Base-by-base conservation (phyloP, 2,329 filamentous ascomycete genomes). In the Monascus ruber region DNA sequence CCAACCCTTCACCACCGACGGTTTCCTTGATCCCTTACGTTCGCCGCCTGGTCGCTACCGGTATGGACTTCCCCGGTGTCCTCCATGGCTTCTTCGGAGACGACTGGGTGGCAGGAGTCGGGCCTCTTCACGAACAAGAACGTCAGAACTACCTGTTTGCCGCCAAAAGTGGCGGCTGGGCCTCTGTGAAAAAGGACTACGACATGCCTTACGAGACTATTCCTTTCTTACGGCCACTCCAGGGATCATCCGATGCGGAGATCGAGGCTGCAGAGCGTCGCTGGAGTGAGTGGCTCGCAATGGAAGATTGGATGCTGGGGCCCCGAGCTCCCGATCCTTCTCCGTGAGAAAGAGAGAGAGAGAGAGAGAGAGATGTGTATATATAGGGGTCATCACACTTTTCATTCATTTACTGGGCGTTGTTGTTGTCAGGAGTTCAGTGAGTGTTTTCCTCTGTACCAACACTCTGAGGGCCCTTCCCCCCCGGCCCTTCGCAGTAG, bases 231-330 rank as follows among this genome's bases (percentile, higher is more conserved):
- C 79, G 80, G 48, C 87, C 89, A 4, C 66, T 95, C n/a, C 79
- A 83, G 52, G 76, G 79, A 39, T 79, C 83, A 1, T 76, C 77
- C 5, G 79, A 89, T 53, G 75, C 77, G 24, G 91, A 96, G 65
- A 85, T 96, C 45, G 76, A 84, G 45, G 75, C 70, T 9, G 88
- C 88, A 0, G 89, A 96, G 65, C 74, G 76, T 45, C 79, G 74
- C 43, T 98, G 91, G 91, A 93, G 86, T 57, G 81, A 89, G 53
- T 96, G 89, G 89, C 68, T 95, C 27, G 85, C 85, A 8, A 93
- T 95, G 85, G 86, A 94, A 62, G 89, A 95, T 61, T 96, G 89
- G 89, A 94, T 94, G 87, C 69, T 95, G n/a, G 88, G 88, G 2
- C 83, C 85, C 1, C 70, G 85, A 44, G 81, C 81, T 27, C 83